Base-by-base conservation (phyloP, 2,329 filamentous ascomycete species). In the Stemphylium vesicarium region DNA sequence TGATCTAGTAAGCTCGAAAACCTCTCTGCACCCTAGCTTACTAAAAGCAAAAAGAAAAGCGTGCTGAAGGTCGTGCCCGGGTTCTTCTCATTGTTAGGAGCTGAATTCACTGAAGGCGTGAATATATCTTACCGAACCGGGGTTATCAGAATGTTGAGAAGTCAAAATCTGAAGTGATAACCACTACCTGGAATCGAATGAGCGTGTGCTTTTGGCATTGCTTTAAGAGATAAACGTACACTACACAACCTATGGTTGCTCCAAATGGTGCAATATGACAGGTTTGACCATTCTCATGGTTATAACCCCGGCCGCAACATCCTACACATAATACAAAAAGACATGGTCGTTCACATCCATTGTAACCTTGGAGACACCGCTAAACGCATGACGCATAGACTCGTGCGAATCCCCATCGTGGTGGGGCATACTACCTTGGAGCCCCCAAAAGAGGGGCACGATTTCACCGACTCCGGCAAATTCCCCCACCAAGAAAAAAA, bases 131-230 rank as follows among this genome's bases (percentile, higher is more conserved):
- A 56, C 56, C 62, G 60, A 63, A 64, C 62, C 60, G 62, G 62
- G 62, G 62, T 64, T 64, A 62, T 62, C 62, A 64, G 62, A 64
- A 64, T 29, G 26, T 59, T 46, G 57, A 16, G 32, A 22, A 55
- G 38, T 64, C 60, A 64, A 64, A 64, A 64, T 63, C 62, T 64
- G 62, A 62, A 65, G 60, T 65, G 63, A 65, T 65, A 65, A 65
- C 63, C 63, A 64, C 63, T 64, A 63, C 58, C 55, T 57, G 36
- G 51, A 56, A 50, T 57, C 55, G 53, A 60, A 57, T 60, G 50
- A 60, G 57, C 40, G 42, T 11, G 40, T 52, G 37, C 35, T 52
- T 32, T 16, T n/a, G 6, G 24, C 22, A 33, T 2, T 20, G 8
- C 12, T 3, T 15, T 33, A 3, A 29, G 15, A 12, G 26, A 45